Percentiles rank a stretch among this genome's conserved stretches.
phyloP scores from a whole-genome alignment of 805 yeast species.

The Ogataea haglerorum region DNA sequence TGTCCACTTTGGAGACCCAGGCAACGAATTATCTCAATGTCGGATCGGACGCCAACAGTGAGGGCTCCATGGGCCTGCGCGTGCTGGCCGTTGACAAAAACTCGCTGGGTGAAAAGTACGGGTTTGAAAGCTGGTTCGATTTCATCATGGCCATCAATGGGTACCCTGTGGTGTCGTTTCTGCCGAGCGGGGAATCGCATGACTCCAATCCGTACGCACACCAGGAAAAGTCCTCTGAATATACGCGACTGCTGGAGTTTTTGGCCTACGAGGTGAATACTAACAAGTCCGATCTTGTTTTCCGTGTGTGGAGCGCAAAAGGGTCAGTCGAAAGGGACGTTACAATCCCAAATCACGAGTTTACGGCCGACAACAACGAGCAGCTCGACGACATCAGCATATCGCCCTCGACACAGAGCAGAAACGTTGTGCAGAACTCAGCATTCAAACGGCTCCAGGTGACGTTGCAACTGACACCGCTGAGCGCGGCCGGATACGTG shows the following conservation, averaged over 20 bases:
- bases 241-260: conserved; percentile 22
- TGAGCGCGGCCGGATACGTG: conserved; percentile 72
- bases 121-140: conserved; percentile 85
- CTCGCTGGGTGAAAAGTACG: conserved; percentile 48
- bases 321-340: conserved; percentile 61
- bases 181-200: conserved; percentile 22
- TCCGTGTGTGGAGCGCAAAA: conserved; percentile 83
- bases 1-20: conserved; percentile 46
- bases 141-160: conserved; percentile 79
- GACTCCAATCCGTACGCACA: conserved; percentile 29
- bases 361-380: conserved; percentile 15
- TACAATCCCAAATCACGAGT: conserved; percentile 29
- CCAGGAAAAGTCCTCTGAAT: conserved; percentile 14
- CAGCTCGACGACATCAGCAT: conserved; percentile 31
- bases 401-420: conserved; percentile 15
- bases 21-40: conserved; percentile 25
- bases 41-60: conserved; percentile 24
- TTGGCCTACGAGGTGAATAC: conserved; percentile 28
- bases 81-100: conserved; percentile 46
- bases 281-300: conserved; percentile 34
- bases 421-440: conserved; percentile 28
- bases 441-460: conserved; percentile 57
- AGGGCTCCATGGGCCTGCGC: conserved; percentile 50
- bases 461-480: conserved; percentile 72
- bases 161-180: conserved; percentile 45